phyloP scores from a whole-genome alignment of 257 asterid species.

The Gardenia jasminoides region DNA sequence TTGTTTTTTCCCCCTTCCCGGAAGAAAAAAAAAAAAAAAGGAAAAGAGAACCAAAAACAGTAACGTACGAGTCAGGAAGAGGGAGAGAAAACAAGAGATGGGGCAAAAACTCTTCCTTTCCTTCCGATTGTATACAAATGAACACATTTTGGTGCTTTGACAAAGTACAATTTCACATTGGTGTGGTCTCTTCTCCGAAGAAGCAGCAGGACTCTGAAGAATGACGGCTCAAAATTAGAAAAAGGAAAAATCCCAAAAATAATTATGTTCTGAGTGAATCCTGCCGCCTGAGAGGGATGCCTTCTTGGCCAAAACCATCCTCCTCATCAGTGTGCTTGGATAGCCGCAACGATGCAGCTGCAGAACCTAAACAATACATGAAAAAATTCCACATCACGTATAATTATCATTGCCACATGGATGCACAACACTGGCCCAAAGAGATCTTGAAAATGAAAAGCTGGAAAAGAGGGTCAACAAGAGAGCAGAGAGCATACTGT shows the following conservation, averaged over 20 bases:
- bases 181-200: constrained; percentile 36
- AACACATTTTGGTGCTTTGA: constrained; percentile 4
- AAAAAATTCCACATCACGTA: background rate
- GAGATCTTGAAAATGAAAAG: background rate
- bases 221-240: background rate
- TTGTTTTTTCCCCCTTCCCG: too few species aligned
- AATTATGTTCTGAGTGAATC: constrained; percentile 54
- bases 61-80: background rate
- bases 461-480: background rate
- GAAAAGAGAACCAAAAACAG: background rate
- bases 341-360: constrained; percentile 34
- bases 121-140: constrained; percentile 11
- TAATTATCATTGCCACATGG: background rate
- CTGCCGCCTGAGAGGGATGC: constrained; percentile 75
- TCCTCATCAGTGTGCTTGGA: constrained; percentile 58
- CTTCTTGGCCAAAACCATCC: constrained; percentile 71
- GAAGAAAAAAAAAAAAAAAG: too few species aligned
- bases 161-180: constrained; percentile 34
- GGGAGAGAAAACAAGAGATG: background rate
- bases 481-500: constrained; percentile 37
- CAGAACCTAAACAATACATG: constrained; percentile 36
- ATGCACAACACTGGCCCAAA: background rate
- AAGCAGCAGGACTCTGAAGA: constrained; percentile 26
- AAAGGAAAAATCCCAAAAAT: background rate
- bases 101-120: constrained; percentile 15